Evolutionary conservation across 768 basidiomycete genomes (phyloP).

Genomic region (Suillus sp.): DNA sequence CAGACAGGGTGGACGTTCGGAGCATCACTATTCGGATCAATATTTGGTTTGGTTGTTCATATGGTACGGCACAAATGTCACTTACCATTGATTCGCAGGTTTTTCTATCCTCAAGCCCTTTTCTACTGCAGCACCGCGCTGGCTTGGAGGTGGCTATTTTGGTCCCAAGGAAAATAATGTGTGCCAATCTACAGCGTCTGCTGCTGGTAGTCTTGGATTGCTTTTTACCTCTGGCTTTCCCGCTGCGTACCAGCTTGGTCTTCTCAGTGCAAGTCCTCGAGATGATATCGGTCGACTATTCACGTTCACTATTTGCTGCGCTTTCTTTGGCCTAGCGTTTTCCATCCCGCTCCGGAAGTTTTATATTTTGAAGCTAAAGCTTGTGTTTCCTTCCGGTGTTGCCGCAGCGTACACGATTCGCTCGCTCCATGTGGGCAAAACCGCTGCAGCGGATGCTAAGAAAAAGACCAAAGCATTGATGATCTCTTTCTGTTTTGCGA

Average conservation of each 20-base stretch:
- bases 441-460: constrained; percentile 51
- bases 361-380: constrained; percentile 63
- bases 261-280: constrained; percentile 46
- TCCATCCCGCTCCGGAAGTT: constrained; percentile 61
- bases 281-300: constrained; percentile 59
- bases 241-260: constrained; percentile 57
- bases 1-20: constrained; percentile 67
- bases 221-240: constrained; percentile 63
- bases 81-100: constrained; percentile 28
- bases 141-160: constrained; percentile 54
- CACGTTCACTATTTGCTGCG: constrained; percentile 53
- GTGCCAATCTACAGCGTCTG: constrained; percentile 29
- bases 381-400: constrained; percentile 65
- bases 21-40: constrained; percentile 55
- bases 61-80: constrained; percentile 37
- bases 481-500: constrained; percentile 46
- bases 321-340: constrained; percentile 69
- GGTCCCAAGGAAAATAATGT: constrained; percentile 61
- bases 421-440: constrained; percentile 54
- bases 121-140: constrained; percentile 46
- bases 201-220: constrained; percentile 60
- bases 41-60: constrained; percentile 13
- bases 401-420: constrained; percentile 69
- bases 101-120: constrained; percentile 63
- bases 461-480: constrained; percentile 58